These are phyloP conservation scores for Gardenia jasminoides DNA, from an alignment of 257 asterid species.

Conservation along the genomic window DNA sequence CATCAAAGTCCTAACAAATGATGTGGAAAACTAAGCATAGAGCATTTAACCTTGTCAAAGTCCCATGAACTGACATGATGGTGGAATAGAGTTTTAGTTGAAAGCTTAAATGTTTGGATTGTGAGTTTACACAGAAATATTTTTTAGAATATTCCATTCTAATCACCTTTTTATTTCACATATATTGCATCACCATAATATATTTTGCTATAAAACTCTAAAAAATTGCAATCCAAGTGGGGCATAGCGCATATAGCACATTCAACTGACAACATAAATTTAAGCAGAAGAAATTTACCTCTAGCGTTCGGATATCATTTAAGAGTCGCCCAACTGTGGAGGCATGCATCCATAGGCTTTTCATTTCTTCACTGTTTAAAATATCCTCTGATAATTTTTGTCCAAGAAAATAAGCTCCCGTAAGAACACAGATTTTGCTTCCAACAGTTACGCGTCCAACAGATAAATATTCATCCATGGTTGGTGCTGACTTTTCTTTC, in stretches of 20 bases:
- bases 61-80: no score
- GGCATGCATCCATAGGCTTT: constrained; percentile 18
- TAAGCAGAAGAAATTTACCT: constrained; percentile 21
- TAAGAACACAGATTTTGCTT: constrained; percentile 12
- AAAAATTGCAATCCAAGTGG: no score
- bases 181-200: no score
- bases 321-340: constrained; percentile 22
- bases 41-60: no score
- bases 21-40: no score
- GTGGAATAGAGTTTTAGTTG: no score
- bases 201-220: no score
- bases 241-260: not conserved
- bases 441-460: constrained; percentile 9
- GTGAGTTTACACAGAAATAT: no score
- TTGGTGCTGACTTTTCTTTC: constrained; percentile 3
- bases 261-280: not conserved
- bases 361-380: constrained; percentile 16
- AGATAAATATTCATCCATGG: constrained; percentile 28
- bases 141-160: no score
- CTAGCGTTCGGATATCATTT: constrained; percentile 24
- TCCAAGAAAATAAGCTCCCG: constrained; percentile 20
- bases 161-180: no score
- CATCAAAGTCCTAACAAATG: no score
- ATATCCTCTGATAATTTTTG: constrained; percentile 17
- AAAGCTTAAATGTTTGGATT: no score